phyloP scores from a whole-genome alignment of 768 basidiomycete species.

The Gautieria morchelliformis region DNA sequence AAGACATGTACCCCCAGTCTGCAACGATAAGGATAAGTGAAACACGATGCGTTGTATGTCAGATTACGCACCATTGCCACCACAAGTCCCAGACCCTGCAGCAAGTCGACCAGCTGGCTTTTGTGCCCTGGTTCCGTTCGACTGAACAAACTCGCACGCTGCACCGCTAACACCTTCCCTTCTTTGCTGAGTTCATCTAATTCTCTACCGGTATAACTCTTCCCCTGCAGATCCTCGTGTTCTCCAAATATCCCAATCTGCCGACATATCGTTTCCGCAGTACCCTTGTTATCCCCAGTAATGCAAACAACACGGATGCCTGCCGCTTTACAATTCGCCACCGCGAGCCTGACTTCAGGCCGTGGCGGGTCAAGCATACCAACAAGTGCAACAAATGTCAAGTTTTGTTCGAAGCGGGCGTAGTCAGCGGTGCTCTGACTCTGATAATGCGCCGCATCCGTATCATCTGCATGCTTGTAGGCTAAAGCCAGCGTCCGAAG shows the following conservation, averaged over 20 bases:
- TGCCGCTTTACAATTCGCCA: constrained; percentile 84
- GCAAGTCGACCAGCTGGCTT: constrained; percentile 84
- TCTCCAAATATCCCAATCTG: constrained; percentile 90
- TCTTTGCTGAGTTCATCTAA: constrained; percentile 71
- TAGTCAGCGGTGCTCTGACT: constrained; percentile 76
- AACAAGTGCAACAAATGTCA: constrained; percentile 91
- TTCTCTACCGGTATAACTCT: constrained; percentile 92
- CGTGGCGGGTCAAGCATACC: constrained; percentile 98
- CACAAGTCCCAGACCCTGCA: constrained; percentile 85
- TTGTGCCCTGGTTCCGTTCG: constrained; percentile 95
- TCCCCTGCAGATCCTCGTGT: constrained; percentile 83
- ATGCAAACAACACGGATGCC: constrained; percentile 96
- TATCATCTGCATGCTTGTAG: constrained; percentile 68
- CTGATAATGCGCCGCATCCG: constrained; percentile 72
- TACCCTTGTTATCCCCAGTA: constrained; percentile 96
- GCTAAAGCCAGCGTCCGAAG: constrained; percentile 90
- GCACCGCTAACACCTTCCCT: constrained; percentile 80
- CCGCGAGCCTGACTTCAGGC: constrained; percentile 79
- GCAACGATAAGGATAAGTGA: constrained; percentile 5
- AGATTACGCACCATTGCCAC: constrained; percentile 81
- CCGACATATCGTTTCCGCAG: constrained; percentile 93
- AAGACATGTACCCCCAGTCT: not conserved
- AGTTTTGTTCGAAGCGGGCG: constrained; percentile 78
- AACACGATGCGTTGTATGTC: not conserved
- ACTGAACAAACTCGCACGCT: constrained; percentile 82